phyloP scores from a whole-genome alignment of 768 basidiomycete genomes.

The Lanmaoa pseudosensibilis region DNA sequence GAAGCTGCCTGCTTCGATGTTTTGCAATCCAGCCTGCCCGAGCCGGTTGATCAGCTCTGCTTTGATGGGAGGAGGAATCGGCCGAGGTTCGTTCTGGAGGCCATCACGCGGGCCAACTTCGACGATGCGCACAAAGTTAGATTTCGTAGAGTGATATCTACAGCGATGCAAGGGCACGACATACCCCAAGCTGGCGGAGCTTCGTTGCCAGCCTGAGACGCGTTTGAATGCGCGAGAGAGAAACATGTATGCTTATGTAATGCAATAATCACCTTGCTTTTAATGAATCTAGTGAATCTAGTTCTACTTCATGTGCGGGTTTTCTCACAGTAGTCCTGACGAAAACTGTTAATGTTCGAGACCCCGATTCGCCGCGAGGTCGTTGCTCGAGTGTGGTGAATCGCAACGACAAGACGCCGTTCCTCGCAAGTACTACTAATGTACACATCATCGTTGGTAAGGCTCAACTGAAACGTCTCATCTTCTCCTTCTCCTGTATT shows the following conservation, averaged over 20 bases:
- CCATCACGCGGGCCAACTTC: slow-evolving; percentile 93
- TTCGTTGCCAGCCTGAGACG: background rate
- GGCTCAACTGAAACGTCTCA: too few relatives aligned
- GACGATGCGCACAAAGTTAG: slow-evolving; percentile 53
- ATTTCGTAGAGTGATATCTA: slow-evolving; percentile 9
- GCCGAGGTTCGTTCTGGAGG: slow-evolving; percentile 81
- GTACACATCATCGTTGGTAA: too few relatives aligned
- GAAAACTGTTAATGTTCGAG: background rate
- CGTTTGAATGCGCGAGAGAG: slow-evolving; percentile 5
- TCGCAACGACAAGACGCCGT: slow-evolving; percentile 52
- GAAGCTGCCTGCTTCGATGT: slow-evolving; percentile 85
- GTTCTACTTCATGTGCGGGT: too few relatives aligned
- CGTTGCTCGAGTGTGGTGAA: slow-evolving; percentile 49
- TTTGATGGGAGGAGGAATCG: slow-evolving; percentile 72
- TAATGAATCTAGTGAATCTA: too few relatives aligned
- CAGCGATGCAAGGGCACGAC: background rate
- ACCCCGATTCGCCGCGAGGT: slow-evolving; percentile 23
- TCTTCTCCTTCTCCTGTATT: too few relatives aligned
- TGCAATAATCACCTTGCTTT: too few relatives aligned
- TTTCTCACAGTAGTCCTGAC: too few relatives aligned
- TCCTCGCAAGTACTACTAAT: too few relatives aligned
- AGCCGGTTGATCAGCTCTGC: slow-evolving; percentile 79
- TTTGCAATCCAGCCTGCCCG: slow-evolving; percentile 60
- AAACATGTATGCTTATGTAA: slow-evolving; percentile 7
- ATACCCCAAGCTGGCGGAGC: background rate